Percentiles rank a stretch among this genome's conserved stretches.
These are phyloP conservation scores for Nitzschia palea DNA, from an alignment of 108 stramenopile genomes.

Conservation along the genomic window DNA sequence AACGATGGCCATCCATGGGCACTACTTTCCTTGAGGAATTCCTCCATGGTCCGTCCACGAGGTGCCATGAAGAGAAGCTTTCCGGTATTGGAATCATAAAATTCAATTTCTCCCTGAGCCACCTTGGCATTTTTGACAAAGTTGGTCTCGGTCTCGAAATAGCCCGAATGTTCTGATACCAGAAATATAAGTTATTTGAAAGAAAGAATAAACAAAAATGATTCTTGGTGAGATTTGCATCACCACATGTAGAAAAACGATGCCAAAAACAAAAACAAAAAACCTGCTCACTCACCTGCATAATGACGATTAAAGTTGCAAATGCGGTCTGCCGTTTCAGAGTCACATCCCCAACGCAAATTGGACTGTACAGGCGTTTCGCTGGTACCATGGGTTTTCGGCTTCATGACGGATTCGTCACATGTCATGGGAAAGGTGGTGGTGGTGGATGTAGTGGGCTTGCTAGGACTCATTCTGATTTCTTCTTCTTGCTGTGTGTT, in stretches of 20 bases:
- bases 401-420: slow-evolving; percentile 74
- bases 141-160: slow-evolving; percentile 36
- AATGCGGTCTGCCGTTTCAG: slow-evolving; percentile 73
- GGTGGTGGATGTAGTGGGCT: slow-evolving; percentile 27
- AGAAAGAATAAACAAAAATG: not conserved
- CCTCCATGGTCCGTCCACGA: slow-evolving; percentile 58
- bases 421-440: slow-evolving; percentile 67
- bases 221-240: not conserved
- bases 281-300: slow-evolving; percentile 56
- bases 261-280: too few species aligned
- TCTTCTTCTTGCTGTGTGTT: not conserved
- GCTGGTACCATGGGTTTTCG: slow-evolving; percentile 74
- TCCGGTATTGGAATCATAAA: slow-evolving; percentile 82
- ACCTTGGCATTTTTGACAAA: slow-evolving; percentile 39
- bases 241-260: not conserved
- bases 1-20: slow-evolving; percentile 73
- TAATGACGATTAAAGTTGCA: slow-evolving; percentile 83
- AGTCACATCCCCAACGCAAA: slow-evolving; percentile 68
- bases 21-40: slow-evolving; percentile 64
- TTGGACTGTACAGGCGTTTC: slow-evolving; percentile 54
- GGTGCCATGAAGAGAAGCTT: slow-evolving; percentile 72
- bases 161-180: slow-evolving; percentile 11
- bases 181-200: slow-evolving; percentile 47
- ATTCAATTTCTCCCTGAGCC: slow-evolving; percentile 45
- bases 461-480: not conserved